A percentile compares a stretch with the other conserved stretches of the same genome.
These are phyloP conservation scores for Ophiostoma perfectum DNA, from an alignment of 2,329 filamentous ascomycete species.

Conservation along the genomic window DNA sequence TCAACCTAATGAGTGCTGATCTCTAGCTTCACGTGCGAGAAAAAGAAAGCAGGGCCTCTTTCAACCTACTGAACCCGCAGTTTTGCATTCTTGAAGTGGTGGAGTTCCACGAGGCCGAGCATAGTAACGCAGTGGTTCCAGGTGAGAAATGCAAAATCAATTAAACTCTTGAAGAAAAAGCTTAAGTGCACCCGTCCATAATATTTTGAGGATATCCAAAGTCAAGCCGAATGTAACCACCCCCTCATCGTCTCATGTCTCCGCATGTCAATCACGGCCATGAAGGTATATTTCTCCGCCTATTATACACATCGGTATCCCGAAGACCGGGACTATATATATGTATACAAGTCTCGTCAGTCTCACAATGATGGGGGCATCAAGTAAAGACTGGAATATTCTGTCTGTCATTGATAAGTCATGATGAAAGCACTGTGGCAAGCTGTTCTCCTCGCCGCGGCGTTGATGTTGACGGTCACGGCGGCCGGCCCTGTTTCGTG, in stretches of 20 bases:
- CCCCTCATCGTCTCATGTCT: conserved; percentile 1
- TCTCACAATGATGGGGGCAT: neutral
- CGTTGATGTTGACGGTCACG: conserved; percentile 31
- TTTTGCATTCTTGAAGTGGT: neutral
- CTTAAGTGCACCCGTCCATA: neutral
- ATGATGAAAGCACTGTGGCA: neutral
- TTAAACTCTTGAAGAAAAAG: neutral
- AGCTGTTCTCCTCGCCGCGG: neutral
- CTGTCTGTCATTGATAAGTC: neutral
- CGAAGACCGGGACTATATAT: neutral
- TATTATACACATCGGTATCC: neutral
- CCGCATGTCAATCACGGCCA: neutral
- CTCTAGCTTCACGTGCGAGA: neutral
- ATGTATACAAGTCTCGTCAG: neutral
- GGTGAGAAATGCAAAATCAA: neutral
- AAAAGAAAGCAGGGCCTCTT: neutral
- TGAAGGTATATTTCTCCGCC: neutral
- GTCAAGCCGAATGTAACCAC: neutral
- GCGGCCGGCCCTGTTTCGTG: conserved; percentile 43
- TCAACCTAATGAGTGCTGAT: neutral
- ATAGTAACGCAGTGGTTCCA: neutral
- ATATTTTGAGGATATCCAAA: neutral
- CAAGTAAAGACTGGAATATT: neutral
- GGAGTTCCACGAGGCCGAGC: neutral
- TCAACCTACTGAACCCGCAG: neutral